Percentiles rank a stretch among this genome's conserved stretches.
phyloP scores from a whole-genome alignment of 2,329 filamentous ascomycete genomes.

The Cladosporium sp. region DNA sequence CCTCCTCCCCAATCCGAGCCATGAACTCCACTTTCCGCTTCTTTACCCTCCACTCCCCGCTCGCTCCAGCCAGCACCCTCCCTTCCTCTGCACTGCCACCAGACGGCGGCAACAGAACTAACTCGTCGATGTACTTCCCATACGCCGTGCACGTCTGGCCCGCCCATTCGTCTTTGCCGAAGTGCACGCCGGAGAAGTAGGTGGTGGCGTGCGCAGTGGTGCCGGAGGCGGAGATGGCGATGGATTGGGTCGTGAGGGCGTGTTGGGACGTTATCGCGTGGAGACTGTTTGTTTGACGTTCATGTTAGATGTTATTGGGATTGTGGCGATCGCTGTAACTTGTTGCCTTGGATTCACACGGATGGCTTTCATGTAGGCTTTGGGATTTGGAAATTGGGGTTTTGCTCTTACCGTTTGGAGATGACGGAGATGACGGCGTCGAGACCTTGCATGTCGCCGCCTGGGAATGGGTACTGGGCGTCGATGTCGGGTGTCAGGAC shows the following conservation, averaged over 20 bases:
- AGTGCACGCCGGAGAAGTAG: slow-evolving; percentile 46
- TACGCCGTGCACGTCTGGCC: slow-evolving; percentile 42
- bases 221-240: slow-evolving; percentile 35
- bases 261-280: slow-evolving; percentile 45
- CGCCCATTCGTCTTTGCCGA: slow-evolving; percentile 42
- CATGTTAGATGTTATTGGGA: too few species aligned
- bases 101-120: slow-evolving; percentile 30
- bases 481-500: slow-evolving; percentile 45
- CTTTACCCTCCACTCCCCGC: slow-evolving; percentile 43
- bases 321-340: too few species aligned
- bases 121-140: slow-evolving; percentile 43
- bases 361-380: too few species aligned
- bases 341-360: too few species aligned
- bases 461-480: slow-evolving; percentile 41
- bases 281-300: slow-evolving; percentile 32
- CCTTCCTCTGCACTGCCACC: background rate
- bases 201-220: slow-evolving; percentile 40
- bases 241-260: slow-evolving; percentile 45
- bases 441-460: slow-evolving; percentile 17
- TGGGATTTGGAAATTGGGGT: too few species aligned
- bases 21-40: slow-evolving; percentile 42
- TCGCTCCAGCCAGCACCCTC: slow-evolving; percentile 34
- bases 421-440: slow-evolving; percentile 16
- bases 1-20: slow-evolving; percentile 37
- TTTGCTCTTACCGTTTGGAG: slow-evolving; percentile 32